Evolutionary conservation across 805 yeast species (phyloP).

Genomic region (Ogataea saltuana): DNA sequence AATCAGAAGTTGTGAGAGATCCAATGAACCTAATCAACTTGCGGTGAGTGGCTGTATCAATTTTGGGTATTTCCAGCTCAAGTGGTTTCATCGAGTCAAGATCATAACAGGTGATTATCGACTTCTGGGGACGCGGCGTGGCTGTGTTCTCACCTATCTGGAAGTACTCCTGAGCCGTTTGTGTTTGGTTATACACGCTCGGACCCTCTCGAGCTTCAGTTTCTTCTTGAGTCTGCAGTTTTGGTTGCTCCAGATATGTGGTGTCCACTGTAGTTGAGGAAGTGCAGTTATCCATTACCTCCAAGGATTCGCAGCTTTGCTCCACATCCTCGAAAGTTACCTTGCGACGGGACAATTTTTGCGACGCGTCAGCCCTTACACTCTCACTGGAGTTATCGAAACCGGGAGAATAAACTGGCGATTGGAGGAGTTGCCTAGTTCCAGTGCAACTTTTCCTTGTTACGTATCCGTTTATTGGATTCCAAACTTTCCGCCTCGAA

Average conservation of each 20-base stretch:
- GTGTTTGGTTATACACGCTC: too few species aligned
- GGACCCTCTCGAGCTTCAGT: too few species aligned
- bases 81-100: constrained; percentile 8
- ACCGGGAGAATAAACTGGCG: constrained; percentile 5
- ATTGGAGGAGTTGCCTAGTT: constrained; percentile 2
- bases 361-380: neutral
- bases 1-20: constrained; percentile 3
- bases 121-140: neutral
- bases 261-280: too few species aligned
- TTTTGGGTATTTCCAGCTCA: constrained; percentile 3
- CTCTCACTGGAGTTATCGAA: neutral
- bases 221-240: too few species aligned
- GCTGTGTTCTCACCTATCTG: neutral
- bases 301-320: too few species aligned
- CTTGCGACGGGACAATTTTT: too few species aligned
- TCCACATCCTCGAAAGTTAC: too few species aligned
- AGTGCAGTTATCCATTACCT: too few species aligned
- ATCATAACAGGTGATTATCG: constrained; percentile 1
- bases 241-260: too few species aligned
- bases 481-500: constrained; percentile 12
- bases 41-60: constrained; percentile 1
- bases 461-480: constrained; percentile 5
- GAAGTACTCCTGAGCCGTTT: neutral
- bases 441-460: constrained; percentile 1
- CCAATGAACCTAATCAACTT: constrained; percentile 9